These are phyloP conservation scores for Avicennia marina DNA, from an alignment of 257 asterid species.

Conservation along the genomic window DNA sequence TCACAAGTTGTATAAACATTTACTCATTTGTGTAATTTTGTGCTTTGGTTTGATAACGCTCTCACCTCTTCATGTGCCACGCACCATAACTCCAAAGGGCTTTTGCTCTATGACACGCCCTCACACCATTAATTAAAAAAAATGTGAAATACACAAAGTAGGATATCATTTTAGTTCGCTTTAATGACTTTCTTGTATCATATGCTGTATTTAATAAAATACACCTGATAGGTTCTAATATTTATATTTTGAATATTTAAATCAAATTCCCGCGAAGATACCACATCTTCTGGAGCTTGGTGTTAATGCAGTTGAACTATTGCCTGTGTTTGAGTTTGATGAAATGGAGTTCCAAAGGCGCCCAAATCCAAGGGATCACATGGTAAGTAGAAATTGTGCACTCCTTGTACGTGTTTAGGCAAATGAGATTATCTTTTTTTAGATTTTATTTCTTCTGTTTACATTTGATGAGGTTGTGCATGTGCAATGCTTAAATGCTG, in stretches of 20 bases:
- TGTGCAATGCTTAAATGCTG: conserved; percentile 11
- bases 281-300: conserved; percentile 98
- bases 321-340: conserved; percentile 95
- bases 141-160: too few relatives aligned
- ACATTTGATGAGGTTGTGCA: conserved; percentile 12
- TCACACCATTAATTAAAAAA: too few relatives aligned
- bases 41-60: too few relatives aligned
- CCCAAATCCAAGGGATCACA: conserved; percentile 91
- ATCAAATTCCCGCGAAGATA: conserved; percentile 49
- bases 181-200: too few relatives aligned
- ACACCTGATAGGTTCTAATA: conserved; percentile 8
- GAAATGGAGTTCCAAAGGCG: conserved; percentile 90
- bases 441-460: conserved; percentile 3
- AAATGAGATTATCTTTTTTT: too few relatives aligned
- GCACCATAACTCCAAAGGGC: too few relatives aligned
- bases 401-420: neutral
- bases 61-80: too few relatives aligned
- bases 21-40: too few relatives aligned
- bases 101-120: too few relatives aligned
- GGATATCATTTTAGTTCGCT: too few relatives aligned
- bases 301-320: conserved; percentile 80
- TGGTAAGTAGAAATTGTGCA: conserved; percentile 42
- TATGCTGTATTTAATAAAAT: neutral
- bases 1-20: too few relatives aligned
- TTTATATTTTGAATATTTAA: conserved; percentile 16